Evolutionary conservation across 352 stramenopile genomes (phyloP).

Genomic region (Pythium biforme): DNA sequence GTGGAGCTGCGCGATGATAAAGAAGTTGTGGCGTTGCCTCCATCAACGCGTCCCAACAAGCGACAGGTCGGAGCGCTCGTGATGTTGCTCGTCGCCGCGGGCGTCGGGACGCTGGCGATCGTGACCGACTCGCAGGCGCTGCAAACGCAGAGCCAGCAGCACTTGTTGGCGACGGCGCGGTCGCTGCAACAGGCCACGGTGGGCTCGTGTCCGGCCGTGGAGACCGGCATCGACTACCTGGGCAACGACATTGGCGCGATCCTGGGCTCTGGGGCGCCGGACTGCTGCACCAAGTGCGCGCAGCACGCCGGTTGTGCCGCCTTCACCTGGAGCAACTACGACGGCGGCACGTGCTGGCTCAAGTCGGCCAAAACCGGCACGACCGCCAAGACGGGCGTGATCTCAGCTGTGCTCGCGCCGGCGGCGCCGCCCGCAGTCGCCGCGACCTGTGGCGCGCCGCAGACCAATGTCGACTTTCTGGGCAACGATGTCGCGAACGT

Average conservation of each 20-base stretch:
- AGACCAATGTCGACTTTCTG: constrained; percentile 24
- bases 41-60: not conserved
- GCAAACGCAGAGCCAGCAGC: not conserved
- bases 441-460: not conserved
- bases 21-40: not conserved
- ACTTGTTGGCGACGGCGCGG: not conserved
- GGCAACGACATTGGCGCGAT: constrained; percentile 24
- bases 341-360: constrained; percentile 29
- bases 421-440: not conserved
- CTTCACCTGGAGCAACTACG: constrained; percentile 28
- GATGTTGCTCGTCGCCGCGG: constrained; percentile 4
- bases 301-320: constrained; percentile 17
- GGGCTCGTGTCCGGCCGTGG: constrained; percentile 2
- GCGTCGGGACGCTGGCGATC: not conserved
- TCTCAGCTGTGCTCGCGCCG: constrained; percentile 12
- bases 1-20: not conserved
- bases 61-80: not conserved
- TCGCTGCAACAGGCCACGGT: not conserved
- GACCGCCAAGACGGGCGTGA: not conserved
- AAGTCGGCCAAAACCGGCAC: constrained; percentile 23
- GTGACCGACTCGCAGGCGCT: not conserved
- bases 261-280: constrained; percentile 5
- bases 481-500: constrained; percentile 27
- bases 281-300: constrained; percentile 23
- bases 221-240: constrained; percentile 20